Conservation (phyloP, 2,329 filamentous ascomycete species). For the Trichophyton schoenleinii region DNA sequence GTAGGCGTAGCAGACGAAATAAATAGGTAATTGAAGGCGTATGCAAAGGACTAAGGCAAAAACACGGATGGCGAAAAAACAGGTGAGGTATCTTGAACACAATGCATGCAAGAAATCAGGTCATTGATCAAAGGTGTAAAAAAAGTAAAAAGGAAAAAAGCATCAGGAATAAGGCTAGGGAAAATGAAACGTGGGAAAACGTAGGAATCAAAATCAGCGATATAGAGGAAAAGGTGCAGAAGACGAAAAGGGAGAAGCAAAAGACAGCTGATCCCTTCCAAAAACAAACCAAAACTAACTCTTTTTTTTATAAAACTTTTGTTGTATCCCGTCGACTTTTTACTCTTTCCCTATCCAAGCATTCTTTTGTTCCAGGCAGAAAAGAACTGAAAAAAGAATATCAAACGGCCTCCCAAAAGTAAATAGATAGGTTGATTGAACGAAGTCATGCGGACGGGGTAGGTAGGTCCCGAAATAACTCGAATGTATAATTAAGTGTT, state of each 20-base stretch:
- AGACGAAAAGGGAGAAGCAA: no score
- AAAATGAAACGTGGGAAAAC: no score
- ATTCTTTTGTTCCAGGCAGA: constrained; percentile 1
- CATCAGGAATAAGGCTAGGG: neutral
- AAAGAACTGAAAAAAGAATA: neutral
- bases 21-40: constrained; percentile 1
- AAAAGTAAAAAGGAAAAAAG: neutral
- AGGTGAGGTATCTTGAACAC: constrained; percentile 6
- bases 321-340: neutral
- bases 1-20: neutral
- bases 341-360: neutral
- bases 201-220: no score
- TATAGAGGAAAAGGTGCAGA: no score
- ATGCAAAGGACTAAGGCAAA: constrained; percentile 8
- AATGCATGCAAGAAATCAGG: neutral
- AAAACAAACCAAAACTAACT: constrained; percentile 1
- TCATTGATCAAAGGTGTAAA: neutral
- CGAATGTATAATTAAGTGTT: neutral
- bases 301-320: constrained; percentile 2
- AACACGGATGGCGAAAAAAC: neutral
- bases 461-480: neutral
- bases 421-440: neutral
- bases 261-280: neutral
- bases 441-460: neutral
- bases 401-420: constrained; percentile 3